Percentiles rank a stretch among this genome's conserved stretches.
phyloP scores from a whole-genome alignment of 768 basidiomycete species.

The Rickenella mellea region DNA sequence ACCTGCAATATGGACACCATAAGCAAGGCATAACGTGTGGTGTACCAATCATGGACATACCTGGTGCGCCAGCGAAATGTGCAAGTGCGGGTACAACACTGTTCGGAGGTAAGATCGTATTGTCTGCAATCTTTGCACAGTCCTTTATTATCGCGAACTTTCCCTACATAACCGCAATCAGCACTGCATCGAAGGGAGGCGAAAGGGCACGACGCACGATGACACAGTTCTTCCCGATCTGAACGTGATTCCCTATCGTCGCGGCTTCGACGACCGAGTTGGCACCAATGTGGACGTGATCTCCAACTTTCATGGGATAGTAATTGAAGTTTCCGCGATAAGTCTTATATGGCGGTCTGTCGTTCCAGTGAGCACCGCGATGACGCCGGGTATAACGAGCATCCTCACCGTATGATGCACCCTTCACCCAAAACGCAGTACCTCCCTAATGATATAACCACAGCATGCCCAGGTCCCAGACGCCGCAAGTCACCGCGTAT shows the following conservation, averaged over 20 bases:
- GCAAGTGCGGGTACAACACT: constrained; percentile 88
- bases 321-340: constrained; percentile 91
- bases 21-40: neutral
- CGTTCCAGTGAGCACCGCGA: neutral
- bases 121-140: constrained; percentile 83
- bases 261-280: constrained; percentile 88
- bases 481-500: constrained; percentile 89
- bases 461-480: constrained; percentile 85
- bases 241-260: constrained; percentile 86
- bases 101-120: constrained; percentile 82
- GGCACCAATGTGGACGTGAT: constrained; percentile 92
- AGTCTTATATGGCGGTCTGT: constrained; percentile 82
- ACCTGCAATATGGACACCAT: constrained; percentile 32
- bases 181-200: too few species aligned
- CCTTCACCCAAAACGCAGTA: constrained; percentile 90
- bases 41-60: constrained; percentile 27
- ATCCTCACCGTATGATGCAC: constrained; percentile 69
- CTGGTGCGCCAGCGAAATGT: constrained; percentile 83
- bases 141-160: constrained; percentile 97
- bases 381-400: neutral
- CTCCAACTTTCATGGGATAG: constrained; percentile 95
- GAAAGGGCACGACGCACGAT: constrained; percentile 62
- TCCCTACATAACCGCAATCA: constrained; percentile 41
- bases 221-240: constrained; percentile 92
- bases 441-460: constrained; percentile 86